These are phyloP conservation scores for Vaccinium macrocarpon DNA, from an alignment of 148 eudicot species.

Conservation along the genomic window DNA sequence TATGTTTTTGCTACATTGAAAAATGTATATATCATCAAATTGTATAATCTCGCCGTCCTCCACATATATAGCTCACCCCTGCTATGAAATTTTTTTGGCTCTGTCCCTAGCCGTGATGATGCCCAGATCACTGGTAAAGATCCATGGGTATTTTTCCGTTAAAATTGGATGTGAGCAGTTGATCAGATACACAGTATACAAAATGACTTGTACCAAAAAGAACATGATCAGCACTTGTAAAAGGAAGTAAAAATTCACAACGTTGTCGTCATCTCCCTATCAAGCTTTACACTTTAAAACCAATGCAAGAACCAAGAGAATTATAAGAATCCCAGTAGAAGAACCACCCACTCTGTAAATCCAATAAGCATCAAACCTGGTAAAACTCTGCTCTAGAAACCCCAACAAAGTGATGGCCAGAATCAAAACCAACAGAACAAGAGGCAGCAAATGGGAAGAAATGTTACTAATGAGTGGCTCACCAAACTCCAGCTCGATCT, in stretches of 20 bases:
- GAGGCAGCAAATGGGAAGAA: slow-evolving; percentile 48
- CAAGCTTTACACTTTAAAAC: slow-evolving; percentile 53
- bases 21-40: too few relatives aligned
- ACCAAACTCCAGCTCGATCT: slow-evolving; percentile 38
- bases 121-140: too few relatives aligned
- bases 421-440: slow-evolving; percentile 52
- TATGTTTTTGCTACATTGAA: too few relatives aligned
- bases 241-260: not conserved
- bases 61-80: too few relatives aligned
- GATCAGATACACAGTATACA: too few relatives aligned
- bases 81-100: too few relatives aligned
- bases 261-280: not conserved
- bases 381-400: slow-evolving; percentile 45
- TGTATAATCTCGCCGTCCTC: too few relatives aligned
- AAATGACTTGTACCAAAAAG: too few relatives aligned
- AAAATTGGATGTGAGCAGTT: too few relatives aligned
- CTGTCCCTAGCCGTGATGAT: too few relatives aligned
- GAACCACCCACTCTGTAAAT: slow-evolving; percentile 84
- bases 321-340: slow-evolving; percentile 59
- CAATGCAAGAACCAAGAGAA: slow-evolving; percentile 56
- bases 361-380: slow-evolving; percentile 76
- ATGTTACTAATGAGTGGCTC: slow-evolving; percentile 27
- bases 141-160: too few relatives aligned
- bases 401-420: slow-evolving; percentile 48
- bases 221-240: not conserved